Conservation (phyloP, 495 filamentous ascomycete species). For the Aspergillus coremiiformis region DNA sequence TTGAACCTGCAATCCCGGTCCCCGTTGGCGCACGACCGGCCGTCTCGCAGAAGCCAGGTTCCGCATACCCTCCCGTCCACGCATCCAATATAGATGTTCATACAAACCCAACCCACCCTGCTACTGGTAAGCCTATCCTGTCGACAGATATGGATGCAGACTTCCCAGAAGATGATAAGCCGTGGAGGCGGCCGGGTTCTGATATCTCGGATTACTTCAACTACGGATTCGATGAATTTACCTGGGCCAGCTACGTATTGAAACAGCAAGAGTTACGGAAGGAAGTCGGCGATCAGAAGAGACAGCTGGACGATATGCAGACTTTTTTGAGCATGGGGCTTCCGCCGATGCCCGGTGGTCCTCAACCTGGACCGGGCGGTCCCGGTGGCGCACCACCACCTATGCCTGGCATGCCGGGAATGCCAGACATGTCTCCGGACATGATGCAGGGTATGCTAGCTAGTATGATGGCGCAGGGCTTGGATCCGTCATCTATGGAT, state of each 20-base stretch:
- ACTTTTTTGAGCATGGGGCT: constrained; percentile 72
- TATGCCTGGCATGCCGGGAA: constrained; percentile 61
- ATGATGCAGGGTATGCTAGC: constrained; percentile 76
- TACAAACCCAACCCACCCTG: constrained; percentile 69
- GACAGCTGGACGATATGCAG: constrained; percentile 83
- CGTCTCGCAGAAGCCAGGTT: constrained; percentile 43
- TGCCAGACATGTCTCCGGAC: constrained; percentile 65
- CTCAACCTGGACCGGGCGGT: constrained; percentile 32
- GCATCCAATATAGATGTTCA: constrained; percentile 79
- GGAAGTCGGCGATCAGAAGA: constrained; percentile 68
- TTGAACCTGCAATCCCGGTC: constrained; percentile 41
- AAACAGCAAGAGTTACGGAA: constrained; percentile 74
- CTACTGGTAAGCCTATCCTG: constrained; percentile 63
- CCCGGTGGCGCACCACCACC: constrained; percentile 35
- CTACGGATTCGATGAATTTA: constrained; percentile 99
- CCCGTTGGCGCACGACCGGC: constrained; percentile 30
- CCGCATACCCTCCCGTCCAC: constrained; percentile 56
- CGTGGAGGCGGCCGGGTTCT: constrained; percentile 92
- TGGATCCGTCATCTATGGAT: constrained; percentile 77
- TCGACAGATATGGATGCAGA: constrained; percentile 74
- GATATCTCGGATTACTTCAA: constrained; percentile 98
- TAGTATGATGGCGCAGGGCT: constrained; percentile 73
- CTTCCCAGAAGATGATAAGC: constrained; percentile 73
- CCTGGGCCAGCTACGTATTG: constrained; percentile 89
- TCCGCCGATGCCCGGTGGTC: constrained; percentile 61